Evolutionary conservation across 192 early-diverging fungal species (phyloP), one percentile per base, ranked within the genome.

Genomic region (Linnemannia schmuckeri): DNA sequence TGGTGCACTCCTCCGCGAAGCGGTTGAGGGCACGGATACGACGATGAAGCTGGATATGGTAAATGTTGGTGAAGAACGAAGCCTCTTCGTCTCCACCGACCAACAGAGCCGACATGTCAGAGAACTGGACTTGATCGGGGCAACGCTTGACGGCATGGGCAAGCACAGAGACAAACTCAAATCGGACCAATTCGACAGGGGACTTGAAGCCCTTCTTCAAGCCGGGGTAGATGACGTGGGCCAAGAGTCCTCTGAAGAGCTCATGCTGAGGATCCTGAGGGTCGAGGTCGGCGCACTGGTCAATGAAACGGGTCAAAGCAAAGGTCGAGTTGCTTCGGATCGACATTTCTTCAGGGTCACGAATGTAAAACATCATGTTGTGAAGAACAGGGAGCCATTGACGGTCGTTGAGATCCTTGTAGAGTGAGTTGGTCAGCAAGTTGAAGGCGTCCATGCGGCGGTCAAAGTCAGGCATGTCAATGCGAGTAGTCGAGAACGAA

Each of bases 31-130:
- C 96, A 72, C 96, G 93, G 10, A 95, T 81, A 74, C 99, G 96
- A 77, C 99, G 95, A 87, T 99, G 99, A 24, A 96, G 89, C 90
- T 99, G 99, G 77, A 99, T 93, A 79, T 99, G 99, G 77, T 96
- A 92, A 74, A 99, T 93, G 82, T 99, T 99, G 88, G 92, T 94
- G 85, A 99, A 99, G 89, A 99, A 97, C 76, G 94, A 98, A 8
- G 96, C 94, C 81, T 99, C 97, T n/a, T 97, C 96, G 83, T 97
- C 95, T 37, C 91, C 94, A 75, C 91, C 91, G 24, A 90, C 94
- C 61, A 96, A 78, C 30, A 97, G 86, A 24, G 83, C 79, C 0
- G 84, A 80, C 93, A 97, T 89, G 80, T 95, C 94, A 12, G 82
- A 79, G 79, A 97, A 95, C 27, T 93, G 88, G 37, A 89, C 82